Percentiles rank a stretch among this genome's conserved stretches.
Evolutionary conservation across 352 stramenopile genomes (phyloP).

Genomic region (Elongisporangium senticosum): DNA sequence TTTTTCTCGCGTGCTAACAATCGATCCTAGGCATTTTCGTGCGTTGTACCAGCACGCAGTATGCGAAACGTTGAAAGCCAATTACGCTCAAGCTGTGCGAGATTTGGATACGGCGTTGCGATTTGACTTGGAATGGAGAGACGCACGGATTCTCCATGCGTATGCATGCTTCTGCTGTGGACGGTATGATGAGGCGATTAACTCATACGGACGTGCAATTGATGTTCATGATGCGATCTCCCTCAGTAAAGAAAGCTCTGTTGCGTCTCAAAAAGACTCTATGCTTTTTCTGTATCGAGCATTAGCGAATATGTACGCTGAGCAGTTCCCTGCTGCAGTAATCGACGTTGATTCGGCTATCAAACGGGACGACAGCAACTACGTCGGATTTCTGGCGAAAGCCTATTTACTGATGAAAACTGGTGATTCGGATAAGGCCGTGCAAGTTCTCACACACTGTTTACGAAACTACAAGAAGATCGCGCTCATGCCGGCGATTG

Average conservation of each 20-base stretch:
- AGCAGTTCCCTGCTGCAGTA: constrained; percentile 13
- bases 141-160: constrained; percentile 33
- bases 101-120: constrained; percentile 22
- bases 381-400: constrained; percentile 35
- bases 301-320: constrained; percentile 22
- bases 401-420: constrained; percentile 23
- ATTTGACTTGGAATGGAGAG: constrained; percentile 29
- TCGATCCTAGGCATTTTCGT: constrained; percentile 15
- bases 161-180: constrained; percentile 35
- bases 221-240: constrained; percentile 11
- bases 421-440: constrained; percentile 12
- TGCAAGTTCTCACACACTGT: constrained; percentile 21
- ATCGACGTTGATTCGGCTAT: constrained; percentile 31
- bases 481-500: constrained; percentile 11
- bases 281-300: constrained; percentile 33
- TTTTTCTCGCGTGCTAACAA: constrained; percentile 21
- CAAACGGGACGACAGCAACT: constrained; percentile 37
- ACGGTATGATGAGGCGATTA: constrained; percentile 22
- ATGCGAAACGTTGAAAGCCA: constrained; percentile 24
- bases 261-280: constrained; percentile 12
- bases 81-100: constrained; percentile 22
- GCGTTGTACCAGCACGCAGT: constrained; percentile 37
- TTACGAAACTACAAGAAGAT: constrained; percentile 33
- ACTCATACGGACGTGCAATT: constrained; percentile 32
- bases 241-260: constrained; percentile 1